These are phyloP conservation scores for Gliomastix tumulicola DNA, from an alignment of 2,329 filamentous ascomycete genomes.

Conservation along the genomic window DNA sequence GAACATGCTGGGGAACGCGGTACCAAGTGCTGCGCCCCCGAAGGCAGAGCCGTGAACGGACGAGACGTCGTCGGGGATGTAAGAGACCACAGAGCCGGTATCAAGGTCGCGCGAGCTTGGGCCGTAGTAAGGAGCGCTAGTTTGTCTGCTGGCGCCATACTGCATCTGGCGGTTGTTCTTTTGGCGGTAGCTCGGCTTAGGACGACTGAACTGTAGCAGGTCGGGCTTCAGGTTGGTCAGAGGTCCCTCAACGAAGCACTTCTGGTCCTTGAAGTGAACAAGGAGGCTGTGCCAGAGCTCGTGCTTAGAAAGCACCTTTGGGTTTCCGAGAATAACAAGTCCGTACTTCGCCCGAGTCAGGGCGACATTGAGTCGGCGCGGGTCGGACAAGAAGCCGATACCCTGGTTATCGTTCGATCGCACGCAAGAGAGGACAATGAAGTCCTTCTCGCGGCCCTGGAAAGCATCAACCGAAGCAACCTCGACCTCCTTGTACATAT, in stretches of 20 bases:
- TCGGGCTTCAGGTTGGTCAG: conserved; percentile 94
- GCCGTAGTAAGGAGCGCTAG: conserved; percentile 33
- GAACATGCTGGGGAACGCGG: conserved; percentile 89
- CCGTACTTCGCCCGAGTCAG: conserved; percentile 96
- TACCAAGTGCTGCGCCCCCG: conserved; percentile 68
- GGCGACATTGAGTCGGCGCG: conserved; percentile 92
- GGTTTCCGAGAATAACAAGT: conserved; percentile 92
- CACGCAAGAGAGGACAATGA: conserved; percentile 95
- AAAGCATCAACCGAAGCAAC: conserved; percentile 98
- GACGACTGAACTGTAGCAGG: conserved; percentile 87
- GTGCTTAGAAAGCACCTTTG: conserved; percentile 95
- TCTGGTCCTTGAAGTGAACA: conserved; percentile 92
- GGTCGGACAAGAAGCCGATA: conserved; percentile 97
- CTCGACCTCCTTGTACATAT: conserved; percentile 97
- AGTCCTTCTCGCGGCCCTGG: conserved; percentile 98
- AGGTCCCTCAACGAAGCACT: conserved; percentile 92
- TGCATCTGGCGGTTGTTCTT: conserved; percentile 72
- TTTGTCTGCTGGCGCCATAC: conserved; percentile 39
- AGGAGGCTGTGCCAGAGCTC: conserved; percentile 95
- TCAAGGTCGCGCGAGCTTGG: conserved; percentile 54
- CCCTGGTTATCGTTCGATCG: conserved; percentile 98
- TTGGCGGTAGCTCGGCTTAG: conserved; percentile 87
- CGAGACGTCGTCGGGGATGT: conserved; percentile 94
- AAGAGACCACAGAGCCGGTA: conserved; percentile 83
- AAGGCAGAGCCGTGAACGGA: conserved; percentile 90